These are phyloP conservation scores for Butyriboletus appendiculatus DNA, from an alignment of 1,284 basidiomycete species.

Conservation along the genomic window DNA sequence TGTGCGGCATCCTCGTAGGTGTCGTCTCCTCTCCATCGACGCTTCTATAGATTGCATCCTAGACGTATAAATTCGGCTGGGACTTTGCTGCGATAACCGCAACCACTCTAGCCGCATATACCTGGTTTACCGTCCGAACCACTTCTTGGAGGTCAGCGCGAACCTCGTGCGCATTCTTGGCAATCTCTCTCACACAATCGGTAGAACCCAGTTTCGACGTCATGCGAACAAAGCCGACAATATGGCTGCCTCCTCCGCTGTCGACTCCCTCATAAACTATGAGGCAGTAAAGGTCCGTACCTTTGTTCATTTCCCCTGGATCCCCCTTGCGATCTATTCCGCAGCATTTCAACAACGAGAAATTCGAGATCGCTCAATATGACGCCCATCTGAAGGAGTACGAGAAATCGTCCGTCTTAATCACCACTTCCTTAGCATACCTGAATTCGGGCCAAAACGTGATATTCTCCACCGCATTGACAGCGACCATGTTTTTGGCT, in stretches of 20 bases:
- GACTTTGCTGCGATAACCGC: constrained; percentile 93
- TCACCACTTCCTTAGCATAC: constrained; percentile 91
- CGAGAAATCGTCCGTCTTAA: constrained; percentile 92
- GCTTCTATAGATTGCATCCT: constrained; percentile 2
- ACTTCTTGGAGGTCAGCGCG: constrained; percentile 86
- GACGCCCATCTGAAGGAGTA: constrained; percentile 88
- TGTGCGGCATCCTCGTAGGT: constrained; percentile 91
- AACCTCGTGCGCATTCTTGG: background rate
- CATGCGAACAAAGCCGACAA: constrained; percentile 97
- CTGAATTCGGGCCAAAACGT: constrained; percentile 97
- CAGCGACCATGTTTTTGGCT: constrained; percentile 94
- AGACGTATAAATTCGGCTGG: constrained; percentile 98
- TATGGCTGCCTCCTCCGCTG: constrained; percentile 90
- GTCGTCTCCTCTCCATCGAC: background rate
- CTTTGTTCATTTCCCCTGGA: background rate
- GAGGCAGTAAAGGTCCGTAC: constrained; percentile 90
- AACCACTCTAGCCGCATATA: constrained; percentile 86
- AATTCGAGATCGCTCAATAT: constrained; percentile 89
- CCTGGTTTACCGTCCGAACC: constrained; percentile 96
- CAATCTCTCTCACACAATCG: constrained; percentile 3
- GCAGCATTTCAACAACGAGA: constrained; percentile 97
- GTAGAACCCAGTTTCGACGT: constrained; percentile 91
- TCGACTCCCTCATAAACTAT: constrained; percentile 96
- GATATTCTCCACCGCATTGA: constrained; percentile 93
- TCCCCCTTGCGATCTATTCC: background rate